These are phyloP conservation scores for Candida khao-thaluensis DNA, from an alignment of 805 yeast species.

Conservation along the genomic window DNA sequence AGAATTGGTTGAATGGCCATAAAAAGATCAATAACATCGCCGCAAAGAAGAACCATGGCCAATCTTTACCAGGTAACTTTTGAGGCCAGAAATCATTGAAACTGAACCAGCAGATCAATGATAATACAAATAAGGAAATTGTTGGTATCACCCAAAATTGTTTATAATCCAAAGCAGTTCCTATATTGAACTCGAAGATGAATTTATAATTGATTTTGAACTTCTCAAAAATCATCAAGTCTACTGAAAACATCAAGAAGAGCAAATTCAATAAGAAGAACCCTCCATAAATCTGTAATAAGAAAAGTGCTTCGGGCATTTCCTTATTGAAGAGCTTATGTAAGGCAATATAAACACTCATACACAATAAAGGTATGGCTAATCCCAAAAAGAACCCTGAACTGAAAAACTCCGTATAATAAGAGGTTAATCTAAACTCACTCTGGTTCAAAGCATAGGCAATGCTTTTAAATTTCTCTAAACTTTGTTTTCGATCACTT, in stretches of 20 bases:
- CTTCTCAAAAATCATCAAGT: constrained; percentile 69
- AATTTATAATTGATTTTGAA: constrained; percentile 86
- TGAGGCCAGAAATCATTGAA: constrained; percentile 66
- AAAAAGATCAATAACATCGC: constrained; percentile 46
- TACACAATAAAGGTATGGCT: constrained; percentile 63
- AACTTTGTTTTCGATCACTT: constrained; percentile 60
- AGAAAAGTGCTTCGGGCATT: constrained; percentile 54
- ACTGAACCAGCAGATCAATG: constrained; percentile 73
- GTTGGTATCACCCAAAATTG: constrained; percentile 69
- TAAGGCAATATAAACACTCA: constrained; percentile 56
- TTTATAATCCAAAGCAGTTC: constrained; percentile 61
- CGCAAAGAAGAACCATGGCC: constrained; percentile 79
- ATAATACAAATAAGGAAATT: constrained; percentile 51
- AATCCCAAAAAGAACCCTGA: constrained; percentile 73
- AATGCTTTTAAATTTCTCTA: constrained; percentile 58
- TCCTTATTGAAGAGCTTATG: constrained; percentile 33
- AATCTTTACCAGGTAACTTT: constrained; percentile 60
- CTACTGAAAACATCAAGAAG: constrained; percentile 60
- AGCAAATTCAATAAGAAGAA: constrained; percentile 67
- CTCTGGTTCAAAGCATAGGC: constrained; percentile 38
- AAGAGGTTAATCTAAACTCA: constrained; percentile 26
- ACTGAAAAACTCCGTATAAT: constrained; percentile 49
- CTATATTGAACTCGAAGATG: constrained; percentile 81
- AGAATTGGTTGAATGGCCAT: constrained; percentile 61
- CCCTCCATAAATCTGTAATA: constrained; percentile 93